These are phyloP conservation scores for Pachyrhizus erosus DNA, from an alignment of 306 rosid genomes.

Conservation along the genomic window DNA sequence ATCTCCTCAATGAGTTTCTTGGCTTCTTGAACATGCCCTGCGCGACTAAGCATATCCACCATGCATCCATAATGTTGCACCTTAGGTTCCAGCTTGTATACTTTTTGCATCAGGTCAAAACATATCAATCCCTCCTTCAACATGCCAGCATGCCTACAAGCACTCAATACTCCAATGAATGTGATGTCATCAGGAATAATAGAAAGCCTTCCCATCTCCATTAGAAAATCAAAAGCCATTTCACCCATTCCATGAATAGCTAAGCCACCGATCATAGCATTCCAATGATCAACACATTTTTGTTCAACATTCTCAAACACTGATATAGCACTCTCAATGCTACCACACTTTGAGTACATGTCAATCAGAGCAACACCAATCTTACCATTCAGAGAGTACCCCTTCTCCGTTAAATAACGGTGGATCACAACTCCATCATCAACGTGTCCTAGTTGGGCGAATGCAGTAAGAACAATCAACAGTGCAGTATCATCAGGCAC, in stretches of 20 bases:
- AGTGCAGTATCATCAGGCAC: conserved; percentile 62
- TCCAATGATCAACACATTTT: conserved; percentile 80
- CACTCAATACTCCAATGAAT: conserved; percentile 69
- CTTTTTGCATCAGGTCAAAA: conserved; percentile 76
- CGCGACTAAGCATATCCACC: conserved; percentile 73
- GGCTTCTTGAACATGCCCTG: conserved; percentile 73
- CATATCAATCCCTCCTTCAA: conserved; percentile 75
- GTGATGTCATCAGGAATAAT: conserved; percentile 73
- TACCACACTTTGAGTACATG: conserved; percentile 86
- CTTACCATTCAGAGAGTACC: conserved; percentile 55
- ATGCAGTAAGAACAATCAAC: conserved; percentile 68
- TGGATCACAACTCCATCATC: conserved; percentile 62
- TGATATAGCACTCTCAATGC: conserved; percentile 59
- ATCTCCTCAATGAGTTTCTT: conserved; percentile 57
- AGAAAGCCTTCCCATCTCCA: conserved; percentile 65
- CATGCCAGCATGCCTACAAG: conserved; percentile 79
- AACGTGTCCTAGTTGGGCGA: conserved; percentile 63
- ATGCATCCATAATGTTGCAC: conserved; percentile 84
- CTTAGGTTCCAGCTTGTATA: conserved; percentile 72
- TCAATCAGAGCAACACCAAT: conserved; percentile 73
- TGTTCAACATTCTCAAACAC: conserved; percentile 60
- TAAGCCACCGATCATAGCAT: conserved; percentile 74
- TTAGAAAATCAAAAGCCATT: conserved; percentile 61
- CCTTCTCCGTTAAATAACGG: conserved; percentile 53
- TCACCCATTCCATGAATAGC: conserved; percentile 74